Evolutionary conservation across 495 filamentous ascomycete genomes (phyloP), one percentile per base, ranked within the genome.

Genomic region (Astrothelium subdiscretum): DNA sequence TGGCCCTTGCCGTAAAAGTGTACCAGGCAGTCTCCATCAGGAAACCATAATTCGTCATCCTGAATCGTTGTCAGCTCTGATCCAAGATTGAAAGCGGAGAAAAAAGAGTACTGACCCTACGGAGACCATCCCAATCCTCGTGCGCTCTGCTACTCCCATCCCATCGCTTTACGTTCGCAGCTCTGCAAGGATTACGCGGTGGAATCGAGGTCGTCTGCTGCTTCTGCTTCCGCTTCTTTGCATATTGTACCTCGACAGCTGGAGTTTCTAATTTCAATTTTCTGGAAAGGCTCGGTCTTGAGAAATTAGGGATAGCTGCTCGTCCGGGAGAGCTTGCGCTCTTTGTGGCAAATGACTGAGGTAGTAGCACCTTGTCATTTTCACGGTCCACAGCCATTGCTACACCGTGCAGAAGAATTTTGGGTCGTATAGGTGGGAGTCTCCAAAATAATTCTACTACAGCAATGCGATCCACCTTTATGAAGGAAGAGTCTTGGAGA

Each of bases 41-140:
- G 73, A 70, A 75, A 77, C 84, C 83, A 89, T 15, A 89, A 75
- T 61, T 88, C 84, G 15, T 80, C 73, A 68, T 89, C 86, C 79
- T 81, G 40, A 18, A 40, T 10, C 0, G 32, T 38, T 51, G 27
- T n/a, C 11, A 31, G 32, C 62, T 59, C 58, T 66, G 59, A 26
- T 8, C 15, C 20, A 10, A 4, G 44, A 5, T 42, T 18, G 24
- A 22, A 40, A n/a, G 20, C 62, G 2, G n/a, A 20, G 20, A 15
- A 27, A 48, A 58, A 29, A 26, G 13, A 31, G n/a, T 52, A 31
- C 62, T 40, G 61, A 70, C 68, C 51, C 61, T 62, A 15, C 64
- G 61, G n/a, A 70, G 61, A 13, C 68, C 68, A 57, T 70, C 67
- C 68, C 68, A 70, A 4, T 58, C 32, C 35, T 29, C 43, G 12